Evolutionary conservation across 257 asterid species (phyloP).

Genomic region (Nicotiana sylvestris): DNA sequence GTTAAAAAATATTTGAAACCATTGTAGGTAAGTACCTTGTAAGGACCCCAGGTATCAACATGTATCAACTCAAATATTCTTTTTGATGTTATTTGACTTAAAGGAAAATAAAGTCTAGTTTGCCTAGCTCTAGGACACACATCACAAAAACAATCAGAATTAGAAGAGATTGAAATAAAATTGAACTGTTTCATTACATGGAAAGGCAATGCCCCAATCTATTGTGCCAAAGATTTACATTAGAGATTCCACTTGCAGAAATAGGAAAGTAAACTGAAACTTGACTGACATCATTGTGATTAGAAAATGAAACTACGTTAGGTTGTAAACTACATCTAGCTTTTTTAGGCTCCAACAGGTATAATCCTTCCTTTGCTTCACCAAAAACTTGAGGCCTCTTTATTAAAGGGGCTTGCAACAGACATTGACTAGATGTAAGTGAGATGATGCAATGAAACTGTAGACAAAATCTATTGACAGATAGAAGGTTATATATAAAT

Average conservation of each 20-base stretch:
- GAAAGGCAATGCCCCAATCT: not conserved
- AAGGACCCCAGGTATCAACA: not conserved
- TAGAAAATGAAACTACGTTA: too few species aligned
- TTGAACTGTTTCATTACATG: not conserved
- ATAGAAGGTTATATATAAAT: too few species aligned
- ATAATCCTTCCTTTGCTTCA: too few species aligned
- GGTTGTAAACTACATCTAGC: too few species aligned
- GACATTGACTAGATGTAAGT: too few species aligned
- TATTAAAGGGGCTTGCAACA: too few species aligned
- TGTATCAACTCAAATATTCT: not conserved
- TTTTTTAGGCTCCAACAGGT: too few species aligned
- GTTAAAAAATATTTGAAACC: not conserved
- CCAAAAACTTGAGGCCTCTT: too few species aligned
- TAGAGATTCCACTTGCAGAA: not conserved
- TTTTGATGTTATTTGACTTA: not conserved
- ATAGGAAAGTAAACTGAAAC: not conserved
- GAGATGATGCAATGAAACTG: too few species aligned
- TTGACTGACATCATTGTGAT: too few species aligned
- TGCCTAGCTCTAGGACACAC: not conserved
- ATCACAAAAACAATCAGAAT: not conserved
- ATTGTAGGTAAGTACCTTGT: not conserved
- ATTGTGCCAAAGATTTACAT: not conserved
- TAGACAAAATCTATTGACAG: too few species aligned
- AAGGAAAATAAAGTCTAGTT: not conserved
- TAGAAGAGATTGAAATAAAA: not conserved